phyloP scores from a whole-genome alignment of 2,329 filamentous ascomycete genomes.

The Botrytis sinoallii region DNA sequence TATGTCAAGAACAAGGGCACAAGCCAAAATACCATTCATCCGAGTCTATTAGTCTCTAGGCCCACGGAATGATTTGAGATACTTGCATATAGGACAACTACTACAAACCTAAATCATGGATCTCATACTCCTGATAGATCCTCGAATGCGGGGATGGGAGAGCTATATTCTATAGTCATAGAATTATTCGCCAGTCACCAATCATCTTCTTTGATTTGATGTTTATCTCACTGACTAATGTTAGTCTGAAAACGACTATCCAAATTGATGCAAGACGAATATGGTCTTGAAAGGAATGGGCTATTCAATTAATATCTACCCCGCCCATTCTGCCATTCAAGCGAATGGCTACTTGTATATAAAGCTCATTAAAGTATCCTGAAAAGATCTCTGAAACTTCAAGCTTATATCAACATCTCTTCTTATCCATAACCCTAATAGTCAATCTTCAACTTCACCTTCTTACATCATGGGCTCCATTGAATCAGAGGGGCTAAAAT shows the following conservation, averaged over 20 bases:
- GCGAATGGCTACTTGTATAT: background rate
- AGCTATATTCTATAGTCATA: background rate
- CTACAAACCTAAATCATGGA: background rate
- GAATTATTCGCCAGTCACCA: background rate
- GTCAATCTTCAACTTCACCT: background rate
- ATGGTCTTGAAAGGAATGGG: background rate
- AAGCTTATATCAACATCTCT: background rate
- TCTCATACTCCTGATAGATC: background rate
- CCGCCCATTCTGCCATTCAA: background rate
- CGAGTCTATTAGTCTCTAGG: background rate
- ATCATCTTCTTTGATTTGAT: background rate
- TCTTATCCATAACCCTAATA: background rate
- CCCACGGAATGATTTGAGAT: conserved; percentile 3
- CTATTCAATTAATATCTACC: background rate
- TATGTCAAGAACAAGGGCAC: background rate
- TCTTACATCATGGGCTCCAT: background rate
- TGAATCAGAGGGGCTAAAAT: conserved; percentile 12
- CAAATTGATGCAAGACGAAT: background rate
- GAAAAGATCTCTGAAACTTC: background rate
- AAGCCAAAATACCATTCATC: background rate
- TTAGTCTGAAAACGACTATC: background rate
- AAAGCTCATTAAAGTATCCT: background rate
- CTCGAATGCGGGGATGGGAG: background rate
- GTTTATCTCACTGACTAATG: too few species aligned
- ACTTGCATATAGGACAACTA: background rate